phyloP scores from a whole-genome alignment of 1,284 basidiomycete genomes.

The Rugosomyces carneus region DNA sequence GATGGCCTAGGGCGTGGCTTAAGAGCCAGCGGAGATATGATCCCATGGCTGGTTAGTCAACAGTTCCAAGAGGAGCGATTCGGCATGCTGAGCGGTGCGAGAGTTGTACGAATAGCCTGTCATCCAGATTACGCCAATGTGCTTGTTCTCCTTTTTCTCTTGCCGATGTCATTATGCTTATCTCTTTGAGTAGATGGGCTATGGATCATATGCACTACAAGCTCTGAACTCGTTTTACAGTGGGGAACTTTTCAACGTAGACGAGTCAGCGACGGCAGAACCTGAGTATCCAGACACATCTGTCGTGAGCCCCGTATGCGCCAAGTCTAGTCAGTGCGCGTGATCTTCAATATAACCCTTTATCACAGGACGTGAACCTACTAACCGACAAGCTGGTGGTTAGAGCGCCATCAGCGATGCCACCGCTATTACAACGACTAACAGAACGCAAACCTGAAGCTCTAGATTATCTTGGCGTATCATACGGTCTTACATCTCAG shows the following conservation, averaged over 20 bases:
- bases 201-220: constrained; percentile 88
- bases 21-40: constrained; percentile 91
- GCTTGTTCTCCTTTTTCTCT: constrained; percentile 15
- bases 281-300: constrained; percentile 59
- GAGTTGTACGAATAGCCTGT: constrained; percentile 93
- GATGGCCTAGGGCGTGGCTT: constrained; percentile 79
- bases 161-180: constrained; percentile 5
- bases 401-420: constrained; percentile 78
- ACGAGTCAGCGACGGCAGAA: constrained; percentile 56
- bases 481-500: constrained; percentile 88
- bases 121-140: constrained; percentile 92
- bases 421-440: constrained; percentile 88
- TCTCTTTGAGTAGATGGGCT: constrained; percentile 75
- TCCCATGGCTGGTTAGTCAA: constrained; percentile 94
- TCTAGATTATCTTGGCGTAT: constrained; percentile 95
- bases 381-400: constrained; percentile 73
- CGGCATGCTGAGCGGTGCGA: constrained; percentile 85
- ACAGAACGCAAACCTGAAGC: constrained; percentile 82
- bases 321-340: not conserved
- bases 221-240: constrained; percentile 88
- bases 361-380: constrained; percentile 40
- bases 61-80: constrained; percentile 98
- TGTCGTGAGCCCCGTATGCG: constrained; percentile 53
- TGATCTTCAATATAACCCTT: not conserved
- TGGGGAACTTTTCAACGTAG: constrained; percentile 88